Evolutionary conservation across 768 basidiomycete species (phyloP).

Genomic region (Aureoboletus auriporus): DNA sequence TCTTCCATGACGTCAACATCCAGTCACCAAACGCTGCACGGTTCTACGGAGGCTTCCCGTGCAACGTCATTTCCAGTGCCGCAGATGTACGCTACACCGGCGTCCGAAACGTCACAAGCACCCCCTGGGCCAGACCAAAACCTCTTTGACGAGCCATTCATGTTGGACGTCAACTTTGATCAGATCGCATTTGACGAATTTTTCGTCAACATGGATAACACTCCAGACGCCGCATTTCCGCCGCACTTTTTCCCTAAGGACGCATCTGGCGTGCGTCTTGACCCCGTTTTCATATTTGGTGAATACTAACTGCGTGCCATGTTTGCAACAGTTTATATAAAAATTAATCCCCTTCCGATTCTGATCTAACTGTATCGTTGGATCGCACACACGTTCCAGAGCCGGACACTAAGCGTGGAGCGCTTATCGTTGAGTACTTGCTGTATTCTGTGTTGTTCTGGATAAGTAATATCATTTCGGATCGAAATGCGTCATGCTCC

Average conservation of each 20-base stretch:
- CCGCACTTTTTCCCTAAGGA: constrained; percentile 29
- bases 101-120: neutral
- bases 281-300: neutral
- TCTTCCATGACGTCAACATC: constrained; percentile 17
- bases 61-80: constrained; percentile 8
- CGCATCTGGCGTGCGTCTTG: constrained; percentile 24
- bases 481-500: too few relatives aligned
- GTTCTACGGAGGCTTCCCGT: neutral
- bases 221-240: constrained; percentile 15
- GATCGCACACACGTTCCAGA: too few relatives aligned
- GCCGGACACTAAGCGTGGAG: constrained; percentile 10
- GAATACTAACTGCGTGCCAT: constrained; percentile 5
- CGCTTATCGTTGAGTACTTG: neutral
- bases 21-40: constrained; percentile 1
- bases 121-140: constrained; percentile 16
- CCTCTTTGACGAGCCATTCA: constrained; percentile 27
- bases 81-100: neutral
- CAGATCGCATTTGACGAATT: constrained; percentile 25
- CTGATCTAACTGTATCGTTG: neutral
- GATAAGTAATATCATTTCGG: neutral
- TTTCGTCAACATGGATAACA: constrained; percentile 13
- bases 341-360: neutral
- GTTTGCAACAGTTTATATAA: constrained; percentile 22
- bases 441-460: neutral
- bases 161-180: constrained; percentile 28